These are phyloP conservation scores for Candida anglica DNA, from an alignment of 805 yeast genomes.

Conservation along the genomic window DNA sequence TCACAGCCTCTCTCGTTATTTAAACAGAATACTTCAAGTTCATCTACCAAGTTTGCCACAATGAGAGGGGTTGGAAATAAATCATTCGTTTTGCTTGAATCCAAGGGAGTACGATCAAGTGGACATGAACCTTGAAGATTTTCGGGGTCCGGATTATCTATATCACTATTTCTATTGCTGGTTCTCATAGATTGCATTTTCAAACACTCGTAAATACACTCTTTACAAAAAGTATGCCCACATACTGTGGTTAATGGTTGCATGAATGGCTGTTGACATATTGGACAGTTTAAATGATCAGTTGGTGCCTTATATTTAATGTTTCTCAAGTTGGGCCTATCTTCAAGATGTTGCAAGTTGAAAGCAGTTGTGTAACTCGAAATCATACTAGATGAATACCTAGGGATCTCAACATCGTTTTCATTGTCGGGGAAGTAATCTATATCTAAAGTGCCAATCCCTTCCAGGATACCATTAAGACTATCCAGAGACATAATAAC, in stretches of 20 bases:
- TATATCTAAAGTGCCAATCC: too few species aligned
- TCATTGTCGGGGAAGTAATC: too few species aligned
- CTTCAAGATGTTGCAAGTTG: conserved; percentile 8
- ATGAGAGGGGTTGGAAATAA: conserved; percentile 51
- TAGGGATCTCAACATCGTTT: conserved; percentile 1
- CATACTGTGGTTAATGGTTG: conserved; percentile 61
- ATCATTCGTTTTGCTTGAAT: conserved; percentile 24
- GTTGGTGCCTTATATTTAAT: conserved; percentile 25
- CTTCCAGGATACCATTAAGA: too few species aligned
- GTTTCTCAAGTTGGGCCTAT: conserved; percentile 26
- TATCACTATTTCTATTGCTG: conserved; percentile 1
- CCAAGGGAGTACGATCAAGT: conserved; percentile 52
- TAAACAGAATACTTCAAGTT: conserved; percentile 53
- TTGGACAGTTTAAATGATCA: conserved; percentile 48
- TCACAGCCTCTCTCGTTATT: conserved; percentile 50
- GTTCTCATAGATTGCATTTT: conserved; percentile 29
- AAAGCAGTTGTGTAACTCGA: conserved; percentile 10
- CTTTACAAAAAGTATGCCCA: conserved; percentile 65
- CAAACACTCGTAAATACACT: conserved; percentile 47
- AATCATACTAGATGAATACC: conserved; percentile 2
- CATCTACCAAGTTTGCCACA: conserved; percentile 57
- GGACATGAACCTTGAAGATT: conserved; percentile 44
- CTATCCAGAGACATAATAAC: too few species aligned
- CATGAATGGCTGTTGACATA: conserved; percentile 63
- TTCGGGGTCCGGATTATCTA: conserved; percentile 1